These are phyloP conservation scores for Tuber microsphaerosporum DNA, from an alignment of 495 filamentous ascomycete genomes.

Conservation along the genomic window DNA sequence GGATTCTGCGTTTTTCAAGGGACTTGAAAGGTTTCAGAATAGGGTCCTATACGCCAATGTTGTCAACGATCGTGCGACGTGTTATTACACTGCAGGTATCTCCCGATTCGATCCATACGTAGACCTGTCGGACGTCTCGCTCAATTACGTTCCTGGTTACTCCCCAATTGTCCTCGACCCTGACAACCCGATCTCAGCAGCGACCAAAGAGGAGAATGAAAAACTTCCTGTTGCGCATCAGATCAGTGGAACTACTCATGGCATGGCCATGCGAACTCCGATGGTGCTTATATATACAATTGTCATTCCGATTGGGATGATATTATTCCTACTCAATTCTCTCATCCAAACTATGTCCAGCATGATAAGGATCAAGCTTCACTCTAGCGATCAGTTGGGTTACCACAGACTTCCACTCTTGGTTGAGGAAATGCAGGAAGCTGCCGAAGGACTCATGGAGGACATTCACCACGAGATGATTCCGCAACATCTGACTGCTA, in stretches of 20 bases:
- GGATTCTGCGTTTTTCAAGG: conserved; percentile 76
- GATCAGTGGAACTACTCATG: conserved; percentile 35
- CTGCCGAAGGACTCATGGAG: conserved; percentile 58
- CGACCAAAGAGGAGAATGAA: conserved; percentile 39
- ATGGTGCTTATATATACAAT: conserved; percentile 57
- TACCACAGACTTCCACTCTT: conserved; percentile 68
- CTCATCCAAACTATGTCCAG: conserved; percentile 67
- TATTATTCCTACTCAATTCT: conserved; percentile 67
- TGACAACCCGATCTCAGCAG: conserved; percentile 52
- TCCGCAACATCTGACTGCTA: conserved; percentile 35
- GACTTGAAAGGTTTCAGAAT: conserved; percentile 63
- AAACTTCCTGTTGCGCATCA: conserved; percentile 40
- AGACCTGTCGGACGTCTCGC: conserved; percentile 55
- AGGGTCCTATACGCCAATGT: conserved; percentile 75
- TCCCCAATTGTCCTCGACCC: conserved; percentile 70
- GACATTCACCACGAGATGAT: conserved; percentile 36
- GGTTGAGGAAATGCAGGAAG: conserved; percentile 61
- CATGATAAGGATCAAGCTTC: conserved; percentile 62
- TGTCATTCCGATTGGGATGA: conserved; percentile 60
- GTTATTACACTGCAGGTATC: conserved; percentile 75
- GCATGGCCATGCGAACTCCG: conserved; percentile 48
- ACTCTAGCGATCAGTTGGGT: conserved; percentile 61
- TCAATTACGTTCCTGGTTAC: conserved; percentile 69
- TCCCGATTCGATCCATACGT: conserved; percentile 66
- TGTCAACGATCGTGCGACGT: conserved; percentile 70